Percentiles rank a stretch among this genome's conserved stretches.
These are phyloP conservation scores for Poronia punctata DNA, from an alignment of 495 filamentous ascomycete species.

Conservation along the genomic window DNA sequence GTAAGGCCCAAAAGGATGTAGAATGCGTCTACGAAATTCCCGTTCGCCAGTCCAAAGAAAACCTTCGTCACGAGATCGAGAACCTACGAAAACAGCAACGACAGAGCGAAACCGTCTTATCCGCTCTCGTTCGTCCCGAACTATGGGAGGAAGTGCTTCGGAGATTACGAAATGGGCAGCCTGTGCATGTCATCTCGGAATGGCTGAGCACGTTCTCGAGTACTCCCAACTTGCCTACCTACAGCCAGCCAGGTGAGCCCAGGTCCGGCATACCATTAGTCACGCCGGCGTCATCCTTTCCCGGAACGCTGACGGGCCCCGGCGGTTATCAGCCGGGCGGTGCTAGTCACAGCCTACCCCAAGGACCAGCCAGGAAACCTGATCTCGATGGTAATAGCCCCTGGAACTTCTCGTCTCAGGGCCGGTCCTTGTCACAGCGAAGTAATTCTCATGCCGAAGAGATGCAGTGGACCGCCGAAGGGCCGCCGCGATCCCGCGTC, in stretches of 20 bases:
- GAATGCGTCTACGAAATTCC: constrained; percentile 49
- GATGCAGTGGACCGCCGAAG: constrained; percentile 33
- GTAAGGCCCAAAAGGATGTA: constrained; percentile 38
- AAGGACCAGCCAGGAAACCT: constrained; percentile 20
- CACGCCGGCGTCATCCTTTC: constrained; percentile 18
- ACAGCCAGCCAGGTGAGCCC: constrained; percentile 14
- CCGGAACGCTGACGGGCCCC: constrained; percentile 12
- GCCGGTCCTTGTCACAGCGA: constrained; percentile 29
- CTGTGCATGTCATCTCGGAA: constrained; percentile 41
- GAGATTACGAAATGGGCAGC: constrained; percentile 40
- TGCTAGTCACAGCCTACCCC: constrained; percentile 13
- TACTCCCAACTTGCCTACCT: constrained; percentile 11
- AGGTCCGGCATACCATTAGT: constrained; percentile 15
- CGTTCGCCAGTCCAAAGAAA: constrained; percentile 48
- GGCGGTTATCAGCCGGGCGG: constrained; percentile 15
- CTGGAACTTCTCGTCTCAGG: constrained; percentile 37
- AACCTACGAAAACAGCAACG: constrained; percentile 39
- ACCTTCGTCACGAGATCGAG: constrained; percentile 46
- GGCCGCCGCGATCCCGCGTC: constrained; percentile 30
- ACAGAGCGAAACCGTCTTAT: constrained; percentile 38
- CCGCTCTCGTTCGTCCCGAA: constrained; percentile 37
- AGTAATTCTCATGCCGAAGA: constrained; percentile 33
- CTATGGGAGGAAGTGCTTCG: constrained; percentile 41
- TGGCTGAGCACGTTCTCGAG: constrained; percentile 33
- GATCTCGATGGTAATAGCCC: constrained; percentile 33